Conservation (phyloP, 148 eudicot species). For the Persicaria maculosa region DNA sequence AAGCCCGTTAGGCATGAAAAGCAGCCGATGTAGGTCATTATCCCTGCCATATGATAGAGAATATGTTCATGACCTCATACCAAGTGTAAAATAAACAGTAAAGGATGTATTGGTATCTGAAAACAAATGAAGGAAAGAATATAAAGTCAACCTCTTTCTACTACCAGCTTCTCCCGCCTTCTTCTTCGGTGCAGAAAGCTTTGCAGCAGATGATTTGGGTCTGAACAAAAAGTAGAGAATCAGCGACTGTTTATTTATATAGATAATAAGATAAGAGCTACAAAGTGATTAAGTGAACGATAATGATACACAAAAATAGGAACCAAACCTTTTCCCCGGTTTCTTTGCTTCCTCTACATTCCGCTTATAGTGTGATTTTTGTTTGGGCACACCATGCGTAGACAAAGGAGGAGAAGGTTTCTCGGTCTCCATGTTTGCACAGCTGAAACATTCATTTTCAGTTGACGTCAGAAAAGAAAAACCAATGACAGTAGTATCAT, state of each 20-base stretch:
- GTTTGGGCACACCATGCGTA: slow-evolving; percentile 3
- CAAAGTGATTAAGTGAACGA: background rate
- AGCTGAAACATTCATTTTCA: background rate
- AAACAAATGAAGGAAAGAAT: background rate
- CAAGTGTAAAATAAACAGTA: background rate
- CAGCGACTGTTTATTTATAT: slow-evolving; percentile 1
- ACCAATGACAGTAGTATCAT: background rate
- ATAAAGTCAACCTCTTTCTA: slow-evolving; percentile 44
- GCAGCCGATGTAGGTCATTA: slow-evolving; percentile 79
- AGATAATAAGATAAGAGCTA: background rate
- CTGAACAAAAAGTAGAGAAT: slow-evolving; percentile 27
- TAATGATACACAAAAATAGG: background rate
- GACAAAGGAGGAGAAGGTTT: background rate
- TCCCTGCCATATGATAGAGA: slow-evolving; percentile 45
- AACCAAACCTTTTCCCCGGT: background rate
- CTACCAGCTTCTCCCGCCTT: slow-evolving; percentile 39
- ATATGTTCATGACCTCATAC: background rate
- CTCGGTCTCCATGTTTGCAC: background rate
- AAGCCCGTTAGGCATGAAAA: slow-evolving; percentile 93
- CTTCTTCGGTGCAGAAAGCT: slow-evolving; percentile 27
- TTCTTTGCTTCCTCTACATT: background rate
- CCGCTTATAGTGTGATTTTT: background rate
- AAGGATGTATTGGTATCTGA: background rate
- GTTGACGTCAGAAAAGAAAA: background rate
- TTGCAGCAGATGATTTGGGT: slow-evolving; percentile 28